Conservation (phyloP, 495 filamentous ascomycete species). For the Hypoxylon rickii region DNA sequence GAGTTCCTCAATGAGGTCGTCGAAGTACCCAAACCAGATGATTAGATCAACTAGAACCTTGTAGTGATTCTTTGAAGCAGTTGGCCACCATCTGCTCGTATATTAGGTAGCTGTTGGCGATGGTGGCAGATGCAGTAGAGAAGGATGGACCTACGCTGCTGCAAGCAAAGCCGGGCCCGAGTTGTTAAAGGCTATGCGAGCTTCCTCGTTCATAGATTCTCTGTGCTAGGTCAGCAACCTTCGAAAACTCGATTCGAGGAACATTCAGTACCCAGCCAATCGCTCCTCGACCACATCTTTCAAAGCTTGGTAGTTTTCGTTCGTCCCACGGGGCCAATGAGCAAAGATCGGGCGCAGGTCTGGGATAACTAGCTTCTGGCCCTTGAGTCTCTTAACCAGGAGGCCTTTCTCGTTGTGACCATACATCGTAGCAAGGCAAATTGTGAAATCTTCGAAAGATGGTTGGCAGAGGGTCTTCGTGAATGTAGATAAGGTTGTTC, state of each 20-base stretch:
- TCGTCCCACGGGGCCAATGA: slow-evolving; percentile 27
- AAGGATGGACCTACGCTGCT: slow-evolving; percentile 17
- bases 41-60: slow-evolving; percentile 24
- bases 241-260: background rate
- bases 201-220: slow-evolving; percentile 15
- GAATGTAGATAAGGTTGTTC: background rate
- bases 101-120: background rate
- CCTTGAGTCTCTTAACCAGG: slow-evolving; percentile 25
- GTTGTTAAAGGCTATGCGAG: slow-evolving; percentile 17
- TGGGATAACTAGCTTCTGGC: slow-evolving; percentile 32
- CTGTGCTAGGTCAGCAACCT: slow-evolving; percentile 6
- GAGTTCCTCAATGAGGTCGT: slow-evolving; percentile 31
- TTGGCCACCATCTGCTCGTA: slow-evolving; percentile 34
- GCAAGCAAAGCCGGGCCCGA: slow-evolving; percentile 29
- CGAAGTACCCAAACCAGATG: slow-evolving; percentile 35
- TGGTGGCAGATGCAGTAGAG: background rate
- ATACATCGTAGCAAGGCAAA: slow-evolving; percentile 13
- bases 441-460: background rate
- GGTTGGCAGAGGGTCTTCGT: background rate
- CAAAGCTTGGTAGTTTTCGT: slow-evolving; percentile 28
- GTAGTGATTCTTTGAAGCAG: slow-evolving; percentile 15
- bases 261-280: slow-evolving; percentile 17
- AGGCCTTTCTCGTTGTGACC: slow-evolving; percentile 18
- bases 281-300: slow-evolving; percentile 23
- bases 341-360: slow-evolving; percentile 32